Conservation (phyloP, 768 basidiomycete species). For the Leccinum truebloodii region DNA sequence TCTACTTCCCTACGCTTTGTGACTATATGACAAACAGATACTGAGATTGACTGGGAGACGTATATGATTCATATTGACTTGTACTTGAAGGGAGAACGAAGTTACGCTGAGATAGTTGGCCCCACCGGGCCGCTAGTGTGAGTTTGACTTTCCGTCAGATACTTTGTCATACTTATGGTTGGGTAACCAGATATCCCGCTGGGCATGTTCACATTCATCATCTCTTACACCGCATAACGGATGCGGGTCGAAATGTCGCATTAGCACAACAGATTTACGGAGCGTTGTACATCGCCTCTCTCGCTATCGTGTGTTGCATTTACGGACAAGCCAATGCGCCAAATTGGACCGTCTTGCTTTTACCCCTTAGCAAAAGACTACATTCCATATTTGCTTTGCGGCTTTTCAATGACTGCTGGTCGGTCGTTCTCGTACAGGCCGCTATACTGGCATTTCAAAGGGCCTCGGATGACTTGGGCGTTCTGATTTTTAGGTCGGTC, state of each 20-base stretch:
- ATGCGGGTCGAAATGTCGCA: constrained; percentile 56
- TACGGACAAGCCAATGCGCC: constrained; percentile 64
- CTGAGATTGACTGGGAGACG: constrained; percentile 97
- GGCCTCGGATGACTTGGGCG: constrained; percentile 60
- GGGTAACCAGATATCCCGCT: constrained; percentile 78
- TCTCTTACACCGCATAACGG: constrained; percentile 62
- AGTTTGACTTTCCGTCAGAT: constrained; percentile 22
- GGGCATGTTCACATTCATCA: constrained; percentile 87
- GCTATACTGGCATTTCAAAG: constrained; percentile 67
- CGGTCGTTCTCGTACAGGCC: constrained; percentile 61
- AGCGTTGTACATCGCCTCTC: constrained; percentile 65
- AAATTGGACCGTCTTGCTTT: constrained; percentile 69
- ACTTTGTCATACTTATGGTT: constrained; percentile 1
- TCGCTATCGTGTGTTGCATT: constrained; percentile 65
- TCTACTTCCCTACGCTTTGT: constrained; percentile 11
- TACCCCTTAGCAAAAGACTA: constrained; percentile 88
- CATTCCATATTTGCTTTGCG: constrained; percentile 93
- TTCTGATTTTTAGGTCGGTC: constrained; percentile 72
- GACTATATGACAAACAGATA: constrained; percentile 57
- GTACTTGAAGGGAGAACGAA: constrained; percentile 77
- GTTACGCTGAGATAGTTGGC: constrained; percentile 81
- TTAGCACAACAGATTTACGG: constrained; percentile 81
- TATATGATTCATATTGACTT: constrained; percentile 88
- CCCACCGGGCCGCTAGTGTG: constrained; percentile 95
- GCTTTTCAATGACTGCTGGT: constrained; percentile 96